Evolutionary conservation across 306 rosid genomes (phyloP).

Genomic region (Acacia crassicarpa): DNA sequence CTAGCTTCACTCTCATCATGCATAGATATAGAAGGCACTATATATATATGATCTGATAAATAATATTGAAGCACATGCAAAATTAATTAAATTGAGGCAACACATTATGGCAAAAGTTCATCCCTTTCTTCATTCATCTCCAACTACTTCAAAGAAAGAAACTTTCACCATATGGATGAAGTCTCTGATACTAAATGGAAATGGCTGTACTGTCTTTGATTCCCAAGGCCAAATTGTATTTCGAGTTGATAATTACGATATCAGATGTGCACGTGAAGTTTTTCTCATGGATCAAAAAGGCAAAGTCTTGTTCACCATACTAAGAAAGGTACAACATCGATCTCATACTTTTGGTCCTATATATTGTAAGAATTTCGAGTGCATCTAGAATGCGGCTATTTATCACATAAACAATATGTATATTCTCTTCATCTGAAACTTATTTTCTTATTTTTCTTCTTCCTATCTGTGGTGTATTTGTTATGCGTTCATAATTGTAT

Average conservation of each 20-base stretch:
- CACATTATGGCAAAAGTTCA: conserved; percentile 44
- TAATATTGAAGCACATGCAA: not conserved
- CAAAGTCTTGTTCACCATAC: conserved; percentile 52
- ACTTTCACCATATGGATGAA: conserved; percentile 85
- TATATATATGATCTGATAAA: conserved; percentile 5
- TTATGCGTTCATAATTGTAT: too few species aligned
- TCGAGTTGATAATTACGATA: conserved; percentile 67
- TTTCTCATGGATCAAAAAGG: conserved; percentile 74
- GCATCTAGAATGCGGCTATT: too few species aligned
- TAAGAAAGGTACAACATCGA: conserved; percentile 48
- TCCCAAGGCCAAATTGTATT: conserved; percentile 60
- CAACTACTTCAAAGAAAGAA: conserved; percentile 54
- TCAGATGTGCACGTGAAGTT: conserved; percentile 50
- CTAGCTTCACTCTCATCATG: too few species aligned
- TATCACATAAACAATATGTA: too few species aligned
- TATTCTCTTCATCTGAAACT: too few species aligned
- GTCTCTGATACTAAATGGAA: conserved; percentile 58
- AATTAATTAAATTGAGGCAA: conserved; percentile 16
- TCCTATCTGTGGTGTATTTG: too few species aligned
- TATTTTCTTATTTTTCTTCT: too few species aligned
- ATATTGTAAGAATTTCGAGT: not conserved
- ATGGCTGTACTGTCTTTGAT: conserved; percentile 73
- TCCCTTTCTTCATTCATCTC: conserved; percentile 44
- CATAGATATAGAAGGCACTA: conserved; percentile 30
- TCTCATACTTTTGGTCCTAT: not conserved